Base-by-base conservation (phyloP, 2,329 filamentous ascomycete genomes). In the Fonsecaea pugnacius region DNA sequence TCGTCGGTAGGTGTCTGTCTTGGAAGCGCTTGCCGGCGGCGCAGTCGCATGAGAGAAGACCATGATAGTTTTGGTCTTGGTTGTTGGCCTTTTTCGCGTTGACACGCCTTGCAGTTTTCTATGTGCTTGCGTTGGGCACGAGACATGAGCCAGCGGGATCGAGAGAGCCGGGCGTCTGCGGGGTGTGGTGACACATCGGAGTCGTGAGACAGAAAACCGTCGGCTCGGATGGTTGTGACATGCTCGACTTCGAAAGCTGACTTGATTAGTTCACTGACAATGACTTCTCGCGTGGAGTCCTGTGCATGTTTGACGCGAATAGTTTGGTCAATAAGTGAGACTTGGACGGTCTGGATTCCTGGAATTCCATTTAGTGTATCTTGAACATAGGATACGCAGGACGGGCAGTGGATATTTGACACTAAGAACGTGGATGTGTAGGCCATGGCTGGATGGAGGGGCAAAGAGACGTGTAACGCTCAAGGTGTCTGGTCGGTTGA, bases 91-190 rank as follows among this genome's bases (percentile, higher is more conserved):
- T 74, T 73, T 65, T 82, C 79, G 48, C 75, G 76, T 62, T 76
- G 77, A 72, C 83, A 85, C 32, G 78, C 77, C 67, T 82, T 77
- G 67, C 83, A 85, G 60, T 83, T 84, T 62, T 80, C 77, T 46
- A 84, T 73, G 67, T 85, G 79, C 58, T 73, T 74, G 35, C 66
- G 73, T 18, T 69, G 70, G 62, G 58, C 65, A 68, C 60, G 69
- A 62, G 63, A 67, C 67, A 65, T 67, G 63, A 65, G 62, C 38
- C 60, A 62, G 53, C 24, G 64, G 21, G 50, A 69, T 38, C 64
- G 60, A 16, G 64, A 58, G 1, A 50, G 7, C 3, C 40, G 63
- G 50, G 60, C 60, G 46, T 36, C 18, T 9, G 57, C 18, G n/a
- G 53, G 58, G 9, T 6, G 30, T 14, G 35, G 55, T 58, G 70